Conservation (phyloP, 306 rosid species). For the Myrica gale region DNA sequence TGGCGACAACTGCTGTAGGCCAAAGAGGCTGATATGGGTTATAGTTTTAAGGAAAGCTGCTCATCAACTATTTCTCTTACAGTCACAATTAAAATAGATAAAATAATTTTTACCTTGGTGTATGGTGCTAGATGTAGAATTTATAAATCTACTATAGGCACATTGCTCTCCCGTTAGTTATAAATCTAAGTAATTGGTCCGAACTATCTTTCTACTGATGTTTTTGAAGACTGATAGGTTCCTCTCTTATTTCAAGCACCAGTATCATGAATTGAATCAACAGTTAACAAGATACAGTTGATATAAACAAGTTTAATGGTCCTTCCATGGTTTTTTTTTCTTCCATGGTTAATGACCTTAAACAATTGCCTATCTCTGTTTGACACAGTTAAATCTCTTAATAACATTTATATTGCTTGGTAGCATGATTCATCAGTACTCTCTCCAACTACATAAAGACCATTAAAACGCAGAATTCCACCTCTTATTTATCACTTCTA, state of each 20-base stretch:
- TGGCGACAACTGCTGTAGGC: background rate
- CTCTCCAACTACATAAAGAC: too few relatives aligned
- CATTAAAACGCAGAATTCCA: background rate
- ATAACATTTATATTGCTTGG: too few relatives aligned
- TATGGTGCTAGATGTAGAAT: background rate
- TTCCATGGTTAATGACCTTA: background rate
- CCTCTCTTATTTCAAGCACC: background rate
- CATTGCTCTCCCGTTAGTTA: background rate
- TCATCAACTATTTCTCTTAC: background rate
- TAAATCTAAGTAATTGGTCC: background rate
- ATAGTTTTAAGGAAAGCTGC: background rate
- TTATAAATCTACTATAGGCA: background rate
- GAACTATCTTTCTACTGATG: too few relatives aligned
- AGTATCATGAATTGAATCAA: background rate
- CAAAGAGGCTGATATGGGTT: background rate
- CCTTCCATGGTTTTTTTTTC: background rate
- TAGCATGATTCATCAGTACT: too few relatives aligned
- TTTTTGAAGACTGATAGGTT: too few relatives aligned
- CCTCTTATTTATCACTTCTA: background rate
- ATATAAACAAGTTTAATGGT: background rate
- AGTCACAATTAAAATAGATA: background rate
- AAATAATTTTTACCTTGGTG: background rate
- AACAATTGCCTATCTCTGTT: background rate
- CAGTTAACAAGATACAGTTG: background rate
- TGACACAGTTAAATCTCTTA: too few relatives aligned